Base-by-base conservation (phyloP, 768 basidiomycete genomes). In the Hysterangium stoloniferum region DNA sequence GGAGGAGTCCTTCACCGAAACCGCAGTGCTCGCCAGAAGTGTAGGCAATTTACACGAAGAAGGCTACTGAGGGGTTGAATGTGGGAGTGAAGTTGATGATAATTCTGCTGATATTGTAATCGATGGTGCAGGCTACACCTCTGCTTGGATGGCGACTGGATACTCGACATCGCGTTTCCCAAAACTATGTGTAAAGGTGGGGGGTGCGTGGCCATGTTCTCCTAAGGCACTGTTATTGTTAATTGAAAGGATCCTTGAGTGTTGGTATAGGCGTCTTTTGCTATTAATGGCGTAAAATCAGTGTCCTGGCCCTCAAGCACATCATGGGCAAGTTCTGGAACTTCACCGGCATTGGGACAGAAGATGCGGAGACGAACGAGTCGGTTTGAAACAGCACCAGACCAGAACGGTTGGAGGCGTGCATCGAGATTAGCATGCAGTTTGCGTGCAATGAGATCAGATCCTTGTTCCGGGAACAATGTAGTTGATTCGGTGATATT, bases 361-460 rank as follows among this genome's bases (percentile, higher is more conserved):
- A 77, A 84, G n/a, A 93, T 59, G 19, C 78, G 71, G 4, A 93
- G 58, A 13, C 77, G 74, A 6, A 93, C 68, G 2, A 66, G 74
- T 15, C 89, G 77, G 22, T 77, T 72, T 8, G 84, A 60, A 0
- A 94, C 68, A 1, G 78, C 79, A 4, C 81, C 79, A 2, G 83
- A 76, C 88, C 88, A 93, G 66, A 95, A 92, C 0, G 83, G 79
- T 42, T 77, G 79, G 22, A 95, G 67, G 0, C 92, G 80, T 4
- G 73, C 64, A 60, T 91, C 86, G 4, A 95, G 73, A 58, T 93
- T 94, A 11, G 71, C 71, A 55, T 92, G 84, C 46, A 84, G 71
- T 22, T 75, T 72, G 3, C 70, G 75, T 12, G 42, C 37, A 27
- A 56, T 25, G n/a, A 19, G 7, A 19, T 31, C 56, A 54, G 9